Conservation (phyloP, 495 filamentous ascomycete species). For the Acidiella bohemica region DNA sequence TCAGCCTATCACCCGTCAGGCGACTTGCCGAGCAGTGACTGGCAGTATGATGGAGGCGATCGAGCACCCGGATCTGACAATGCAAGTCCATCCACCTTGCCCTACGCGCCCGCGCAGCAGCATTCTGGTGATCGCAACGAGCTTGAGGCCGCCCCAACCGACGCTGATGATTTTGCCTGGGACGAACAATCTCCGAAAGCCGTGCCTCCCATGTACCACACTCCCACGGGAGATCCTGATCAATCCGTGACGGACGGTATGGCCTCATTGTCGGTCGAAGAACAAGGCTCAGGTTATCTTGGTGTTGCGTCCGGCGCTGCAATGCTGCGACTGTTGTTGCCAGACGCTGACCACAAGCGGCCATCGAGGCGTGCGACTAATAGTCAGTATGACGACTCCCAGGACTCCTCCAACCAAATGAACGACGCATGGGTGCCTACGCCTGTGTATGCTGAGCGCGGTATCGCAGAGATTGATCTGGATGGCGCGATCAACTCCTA, state of each 20-base stretch:
- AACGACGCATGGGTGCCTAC: constrained; percentile 8
- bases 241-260: constrained; percentile 21
- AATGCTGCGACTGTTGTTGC: constrained; percentile 4
- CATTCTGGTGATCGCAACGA: constrained; percentile 1
- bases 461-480: constrained; percentile 3
- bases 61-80: too few relatives aligned
- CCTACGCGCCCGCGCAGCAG: too few relatives aligned
- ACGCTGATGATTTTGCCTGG: constrained; percentile 11
- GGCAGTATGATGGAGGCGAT: neutral
- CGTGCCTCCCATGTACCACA: neutral
- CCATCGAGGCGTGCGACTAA: neutral
- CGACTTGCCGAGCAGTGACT: too few relatives aligned
- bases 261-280: constrained; percentile 25
- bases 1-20: too few relatives aligned
- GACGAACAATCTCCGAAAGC: constrained; percentile 3
- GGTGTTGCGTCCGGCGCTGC: constrained; percentile 14
- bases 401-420: too few relatives aligned
- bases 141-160: constrained; percentile 8
- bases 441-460: neutral
- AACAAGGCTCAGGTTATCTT: constrained; percentile 25
- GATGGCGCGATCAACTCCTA: constrained; percentile 12
- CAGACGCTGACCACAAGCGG: constrained; percentile 2
- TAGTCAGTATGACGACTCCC: neutral
- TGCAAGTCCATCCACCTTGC: too few relatives aligned
- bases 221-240: neutral